Conservation (phyloP, 1,284 basidiomycete genomes). For the Tremellales sp. region DNA sequence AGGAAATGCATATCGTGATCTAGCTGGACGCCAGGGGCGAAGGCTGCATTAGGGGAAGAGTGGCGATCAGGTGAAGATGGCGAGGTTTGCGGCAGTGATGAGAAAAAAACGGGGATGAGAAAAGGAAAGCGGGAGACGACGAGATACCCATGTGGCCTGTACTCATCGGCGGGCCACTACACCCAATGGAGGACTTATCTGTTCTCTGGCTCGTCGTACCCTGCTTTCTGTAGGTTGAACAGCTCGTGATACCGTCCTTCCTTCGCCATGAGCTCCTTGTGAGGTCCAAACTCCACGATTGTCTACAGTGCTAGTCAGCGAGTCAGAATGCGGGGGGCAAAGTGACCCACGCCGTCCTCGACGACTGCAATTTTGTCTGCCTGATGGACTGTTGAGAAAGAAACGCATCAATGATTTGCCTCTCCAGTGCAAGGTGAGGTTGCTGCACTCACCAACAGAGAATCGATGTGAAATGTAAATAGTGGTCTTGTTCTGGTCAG, state of each 20-base stretch:
- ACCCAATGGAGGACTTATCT: too few species aligned
- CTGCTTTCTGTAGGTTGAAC: conserved; percentile 23
- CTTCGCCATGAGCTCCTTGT: conserved; percentile 62
- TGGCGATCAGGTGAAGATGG: too few species aligned
- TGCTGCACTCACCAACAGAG: conserved; percentile 63
- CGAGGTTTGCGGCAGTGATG: too few species aligned
- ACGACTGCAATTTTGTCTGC: conserved; percentile 65
- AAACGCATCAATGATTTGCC: not conserved
- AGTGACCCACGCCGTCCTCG: conserved; percentile 64
- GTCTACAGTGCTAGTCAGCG: conserved; percentile 51
- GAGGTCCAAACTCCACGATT: conserved; percentile 74
- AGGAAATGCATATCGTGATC: too few species aligned
- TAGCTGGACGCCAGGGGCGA: too few species aligned
- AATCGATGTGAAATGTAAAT: conserved; percentile 78
- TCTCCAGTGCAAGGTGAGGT: conserved; percentile 55
- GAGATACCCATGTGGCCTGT: too few species aligned
- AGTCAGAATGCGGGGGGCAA: conserved; percentile 10
- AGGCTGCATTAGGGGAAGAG: too few species aligned
- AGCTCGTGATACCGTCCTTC: conserved; percentile 33
- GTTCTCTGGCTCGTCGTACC: too few species aligned
- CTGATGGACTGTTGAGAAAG: conserved; percentile 15
- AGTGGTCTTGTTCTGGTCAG: conserved; percentile 54
- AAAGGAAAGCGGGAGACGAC: too few species aligned
- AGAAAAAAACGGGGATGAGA: too few species aligned
- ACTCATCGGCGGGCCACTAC: too few species aligned